These are phyloP conservation scores for Pseudofabraea citricarpa DNA, from an alignment of 2,329 filamentous ascomycete genomes.

Conservation along the genomic window DNA sequence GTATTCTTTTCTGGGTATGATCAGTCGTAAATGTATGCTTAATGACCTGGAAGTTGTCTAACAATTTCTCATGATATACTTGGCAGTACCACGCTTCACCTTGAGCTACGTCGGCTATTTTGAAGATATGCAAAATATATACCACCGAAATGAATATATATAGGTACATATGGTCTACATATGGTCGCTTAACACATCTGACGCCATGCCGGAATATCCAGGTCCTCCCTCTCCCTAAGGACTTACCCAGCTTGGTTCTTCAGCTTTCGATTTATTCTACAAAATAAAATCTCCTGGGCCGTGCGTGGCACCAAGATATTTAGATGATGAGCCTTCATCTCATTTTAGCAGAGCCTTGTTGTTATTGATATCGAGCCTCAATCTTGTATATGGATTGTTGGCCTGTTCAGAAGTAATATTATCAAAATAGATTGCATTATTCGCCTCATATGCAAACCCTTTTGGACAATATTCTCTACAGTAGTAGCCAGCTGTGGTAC, in stretches of 20 bases:
- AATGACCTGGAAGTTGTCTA: constrained; percentile 96
- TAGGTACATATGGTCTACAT: too few relatives aligned
- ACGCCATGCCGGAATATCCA: constrained; percentile 93
- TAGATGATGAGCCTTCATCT: constrained; percentile 77
- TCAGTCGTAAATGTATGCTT: constrained; percentile 66
- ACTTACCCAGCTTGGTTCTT: constrained; percentile 86
- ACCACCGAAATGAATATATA: constrained; percentile 87
- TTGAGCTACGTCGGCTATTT: constrained; percentile 83
- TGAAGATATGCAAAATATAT: constrained; percentile 90
- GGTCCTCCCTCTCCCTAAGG: constrained; percentile 84
- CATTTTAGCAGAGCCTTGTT: constrained; percentile 82
- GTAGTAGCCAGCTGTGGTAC: constrained; percentile 82
- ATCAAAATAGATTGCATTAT: constrained; percentile 93
- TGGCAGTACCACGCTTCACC: constrained; percentile 71
- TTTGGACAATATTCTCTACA: constrained; percentile 75
- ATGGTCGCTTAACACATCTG: constrained; percentile 73
- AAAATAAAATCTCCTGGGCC: constrained; percentile 81
- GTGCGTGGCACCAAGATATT: constrained; percentile 61
- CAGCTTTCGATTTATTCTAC: constrained; percentile 89
- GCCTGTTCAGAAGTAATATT: constrained; percentile 79
- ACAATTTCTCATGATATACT: constrained; percentile 58
- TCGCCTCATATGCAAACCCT: constrained; percentile 80
- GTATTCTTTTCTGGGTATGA: constrained; percentile 75
- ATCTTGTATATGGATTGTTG: constrained; percentile 78
- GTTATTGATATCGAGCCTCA: constrained; percentile 80